Percentiles rank a stretch among this genome's conserved stretches.
Evolutionary conservation across 2,329 filamentous ascomycete genomes (phyloP).

Genomic region (Paracamarosporium sp.): DNA sequence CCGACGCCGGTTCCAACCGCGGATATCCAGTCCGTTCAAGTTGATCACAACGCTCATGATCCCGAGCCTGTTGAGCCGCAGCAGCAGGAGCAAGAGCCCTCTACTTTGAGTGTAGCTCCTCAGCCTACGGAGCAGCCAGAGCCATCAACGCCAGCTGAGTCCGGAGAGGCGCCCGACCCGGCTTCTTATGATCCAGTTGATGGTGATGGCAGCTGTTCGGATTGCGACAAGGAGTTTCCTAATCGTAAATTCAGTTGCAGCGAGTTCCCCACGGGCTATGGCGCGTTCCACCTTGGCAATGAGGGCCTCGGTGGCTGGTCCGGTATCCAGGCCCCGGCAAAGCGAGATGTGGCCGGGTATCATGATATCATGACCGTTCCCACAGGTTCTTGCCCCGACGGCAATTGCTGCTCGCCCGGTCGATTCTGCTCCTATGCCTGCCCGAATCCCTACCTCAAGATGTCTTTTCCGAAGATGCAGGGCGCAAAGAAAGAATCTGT

Average conservation of each 20-base stretch:
- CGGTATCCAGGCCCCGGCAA: constrained; percentile 70
- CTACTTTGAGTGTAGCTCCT: constrained; percentile 12
- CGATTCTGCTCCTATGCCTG: constrained; percentile 92
- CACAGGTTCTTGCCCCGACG: constrained; percentile 62
- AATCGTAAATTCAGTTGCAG: constrained; percentile 75
- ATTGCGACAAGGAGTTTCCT: constrained; percentile 74
- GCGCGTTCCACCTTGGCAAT: constrained; percentile 74
- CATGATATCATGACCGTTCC: constrained; percentile 69
- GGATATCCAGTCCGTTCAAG: constrained; percentile 7
- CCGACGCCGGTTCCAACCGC: constrained; percentile 24
- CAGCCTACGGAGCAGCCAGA: constrained; percentile 17
- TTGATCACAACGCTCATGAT: not conserved
- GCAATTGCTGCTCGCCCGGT: constrained; percentile 64
- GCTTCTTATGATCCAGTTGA: constrained; percentile 28
- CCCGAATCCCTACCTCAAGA: constrained; percentile 89
- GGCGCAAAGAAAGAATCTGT: constrained; percentile 82
- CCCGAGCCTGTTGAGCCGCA: not conserved
- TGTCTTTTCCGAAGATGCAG: constrained; percentile 84
- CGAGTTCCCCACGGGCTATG: constrained; percentile 80
- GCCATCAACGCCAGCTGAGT: constrained; percentile 16
- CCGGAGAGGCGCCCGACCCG: constrained; percentile 1
- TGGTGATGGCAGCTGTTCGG: constrained; percentile 44
- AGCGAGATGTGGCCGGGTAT: constrained; percentile 48
- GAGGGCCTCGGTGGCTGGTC: constrained; percentile 77
- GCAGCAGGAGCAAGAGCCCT: not conserved